Percentiles rank a stretch among this genome's conserved stretches.
These are phyloP conservation scores for Cercospora sesami DNA, from an alignment of 2,329 filamentous ascomycete species.

Conservation along the genomic window DNA sequence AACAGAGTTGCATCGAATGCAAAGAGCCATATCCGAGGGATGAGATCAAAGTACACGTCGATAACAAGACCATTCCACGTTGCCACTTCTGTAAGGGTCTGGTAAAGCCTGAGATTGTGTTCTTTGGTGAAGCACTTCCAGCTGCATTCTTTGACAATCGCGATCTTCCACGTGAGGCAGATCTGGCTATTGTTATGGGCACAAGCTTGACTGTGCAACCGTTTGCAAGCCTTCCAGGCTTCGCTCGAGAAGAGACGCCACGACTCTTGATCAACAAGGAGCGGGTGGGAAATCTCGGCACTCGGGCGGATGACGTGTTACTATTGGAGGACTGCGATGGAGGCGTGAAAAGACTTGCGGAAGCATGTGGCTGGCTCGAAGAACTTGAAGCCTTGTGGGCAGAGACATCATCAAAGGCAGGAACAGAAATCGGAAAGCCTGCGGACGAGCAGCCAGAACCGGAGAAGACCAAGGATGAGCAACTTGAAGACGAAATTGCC, in stretches of 20 bases:
- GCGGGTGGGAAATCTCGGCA: slow-evolving; percentile 74
- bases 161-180: slow-evolving; percentile 60
- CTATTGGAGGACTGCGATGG: slow-evolving; percentile 79
- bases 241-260: slow-evolving; percentile 63
- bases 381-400: slow-evolving; percentile 80
- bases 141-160: slow-evolving; percentile 62
- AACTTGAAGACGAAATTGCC: slow-evolving; percentile 58
- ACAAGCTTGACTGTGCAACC: slow-evolving; percentile 86
- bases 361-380: slow-evolving; percentile 78
- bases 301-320: slow-evolving; percentile 78
- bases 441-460: slow-evolving; percentile 27
- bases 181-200: slow-evolving; percentile 81
- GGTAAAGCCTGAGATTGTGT: slow-evolving; percentile 93
- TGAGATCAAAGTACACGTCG: slow-evolving; percentile 70
- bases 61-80: slow-evolving; percentile 65
- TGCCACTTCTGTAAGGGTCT: slow-evolving; percentile 73
- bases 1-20: slow-evolving; percentile 90
- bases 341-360: slow-evolving; percentile 75
- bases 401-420: slow-evolving; percentile 60
- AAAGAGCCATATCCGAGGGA: slow-evolving; percentile 68
- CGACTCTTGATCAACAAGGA: slow-evolving; percentile 87
- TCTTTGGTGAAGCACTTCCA: slow-evolving; percentile 79
- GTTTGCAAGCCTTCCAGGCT: slow-evolving; percentile 75
- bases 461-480: slow-evolving; percentile 54
- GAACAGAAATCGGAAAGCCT: slow-evolving; percentile 41